Evolutionary conservation across 306 rosid species (phyloP).

Genomic region (Hippophae tibetana): DNA sequence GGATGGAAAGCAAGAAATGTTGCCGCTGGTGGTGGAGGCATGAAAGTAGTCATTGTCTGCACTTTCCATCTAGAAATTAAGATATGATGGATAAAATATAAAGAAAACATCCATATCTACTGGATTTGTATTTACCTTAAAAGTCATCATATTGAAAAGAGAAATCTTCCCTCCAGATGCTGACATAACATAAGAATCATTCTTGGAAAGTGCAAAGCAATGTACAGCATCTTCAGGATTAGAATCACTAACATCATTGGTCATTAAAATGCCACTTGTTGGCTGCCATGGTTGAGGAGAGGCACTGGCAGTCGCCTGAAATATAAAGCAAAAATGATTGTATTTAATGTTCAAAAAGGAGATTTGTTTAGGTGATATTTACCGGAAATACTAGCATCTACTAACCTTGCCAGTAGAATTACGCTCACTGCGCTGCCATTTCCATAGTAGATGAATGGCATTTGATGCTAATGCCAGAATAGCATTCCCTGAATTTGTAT

Average conservation of each 20-base stretch:
- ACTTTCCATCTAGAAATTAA: slow-evolving; percentile 29
- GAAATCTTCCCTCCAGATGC: slow-evolving; percentile 97
- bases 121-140: slow-evolving; percentile 44
- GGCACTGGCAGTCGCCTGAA: slow-evolving; percentile 80
- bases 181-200: slow-evolving; percentile 96
- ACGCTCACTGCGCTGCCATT: slow-evolving; percentile 83
- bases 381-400: slow-evolving; percentile 16
- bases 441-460: slow-evolving; percentile 92
- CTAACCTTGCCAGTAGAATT: slow-evolving; percentile 62
- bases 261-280: slow-evolving; percentile 88
- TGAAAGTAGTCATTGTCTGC: slow-evolving; percentile 97
- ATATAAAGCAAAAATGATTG: slow-evolving; percentile 16
- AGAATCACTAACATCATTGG: slow-evolving; percentile 67
- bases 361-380: slow-evolving; percentile 8
- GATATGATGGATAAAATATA: slow-evolving; percentile 19
- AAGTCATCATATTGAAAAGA: slow-evolving; percentile 94
- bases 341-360: slow-evolving; percentile 9
- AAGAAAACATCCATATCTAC: too few relatives aligned
- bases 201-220: slow-evolving; percentile 90
- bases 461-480: slow-evolving; percentile 85
- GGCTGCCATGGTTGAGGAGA: slow-evolving; percentile 94
- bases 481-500: slow-evolving; percentile 89
- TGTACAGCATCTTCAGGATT: slow-evolving; percentile 74
- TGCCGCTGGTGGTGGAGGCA: slow-evolving; percentile 98
- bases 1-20: slow-evolving; percentile 97